Conservation (phyloP, 768 basidiomycete species). For the Mycena sanguinolenta region DNA sequence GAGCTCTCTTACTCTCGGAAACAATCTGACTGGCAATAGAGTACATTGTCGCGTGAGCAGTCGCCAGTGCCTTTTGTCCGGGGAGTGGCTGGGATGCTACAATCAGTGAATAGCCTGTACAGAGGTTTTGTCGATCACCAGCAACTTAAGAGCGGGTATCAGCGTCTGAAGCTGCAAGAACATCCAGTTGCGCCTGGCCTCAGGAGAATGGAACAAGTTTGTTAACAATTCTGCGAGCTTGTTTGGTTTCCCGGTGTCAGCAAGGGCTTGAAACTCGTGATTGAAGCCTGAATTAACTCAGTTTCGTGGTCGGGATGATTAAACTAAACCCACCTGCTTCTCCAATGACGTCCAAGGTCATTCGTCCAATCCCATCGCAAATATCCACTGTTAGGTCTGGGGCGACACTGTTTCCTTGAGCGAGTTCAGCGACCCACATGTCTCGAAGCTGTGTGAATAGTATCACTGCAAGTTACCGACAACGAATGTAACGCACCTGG, state of each 20-base stretch:
- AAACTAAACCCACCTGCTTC: conserved; percentile 46
- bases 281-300: background rate
- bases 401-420: conserved; percentile 29
- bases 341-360: conserved; percentile 59
- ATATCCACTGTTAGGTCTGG: conserved; percentile 45
- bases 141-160: conserved; percentile 45
- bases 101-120: background rate
- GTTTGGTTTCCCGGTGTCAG: conserved; percentile 8
- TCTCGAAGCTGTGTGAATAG: conserved; percentile 47
- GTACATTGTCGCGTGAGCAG: conserved; percentile 46
- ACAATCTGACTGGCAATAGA: conserved; percentile 56
- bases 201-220: conserved; percentile 41
- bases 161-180: conserved; percentile 34
- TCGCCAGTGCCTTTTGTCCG: conserved; percentile 23
- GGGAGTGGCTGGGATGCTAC: conserved; percentile 2
- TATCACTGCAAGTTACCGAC: background rate
- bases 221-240: conserved; percentile 45
- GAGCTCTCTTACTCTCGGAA: conserved; percentile 52
- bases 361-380: conserved; percentile 48
- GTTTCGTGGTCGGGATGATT: too few relatives aligned
- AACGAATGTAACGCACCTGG: conserved; percentile 38
- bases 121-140: conserved; percentile 35
- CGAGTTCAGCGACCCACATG: conserved; percentile 44
- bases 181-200: background rate
- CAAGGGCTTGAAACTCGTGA: conserved; percentile 15